Evolutionary conservation across 1,139 yeast genomes (phyloP), one percentile per base, ranked within the genome.

Genomic region (Hanseniaspora sp.): DNA sequence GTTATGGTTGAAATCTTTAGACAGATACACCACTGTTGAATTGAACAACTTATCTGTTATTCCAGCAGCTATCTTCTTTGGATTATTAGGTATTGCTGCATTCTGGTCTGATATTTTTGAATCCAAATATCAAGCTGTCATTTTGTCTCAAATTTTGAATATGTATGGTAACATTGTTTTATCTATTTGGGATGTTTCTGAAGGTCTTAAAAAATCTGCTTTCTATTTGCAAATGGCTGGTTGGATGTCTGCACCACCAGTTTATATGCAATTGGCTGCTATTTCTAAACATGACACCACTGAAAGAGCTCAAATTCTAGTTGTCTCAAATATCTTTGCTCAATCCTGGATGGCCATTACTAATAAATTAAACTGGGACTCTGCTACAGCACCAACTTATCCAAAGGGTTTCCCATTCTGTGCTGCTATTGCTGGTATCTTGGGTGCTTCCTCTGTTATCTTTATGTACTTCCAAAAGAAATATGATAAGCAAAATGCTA

Each of bases 391-490:
- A 1, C 84, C 83, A 30, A 63, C 76, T 47, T 79, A 65, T 62
- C 66, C 68, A 48, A 73, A 69, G 59, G 83, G 83, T 55, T 79
- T 68, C 64, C 64, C 75, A 1, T 79, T 73, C 62, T 76, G 83
- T 7, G 81, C 83, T 70, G 55, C 58, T n/a, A 57, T 56, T 44
- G 60, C 61, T 5, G 52, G 59, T 46, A 57, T 48, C 23, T 35
- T 56, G 56, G 64, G 72, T 33, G 53, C 73, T 5, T 77, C 80
- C 80, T 73, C 81, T 0, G 67, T 77, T 52, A 69, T 77, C 7
- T 82, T 78, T 7, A 71, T 80, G 58, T 76, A 70, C 61, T 71
- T 78, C 57, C 81, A 80, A 69, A 82, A 81, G 66, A 72, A 73
- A 49, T 77, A 79, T 54, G 86, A 82, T 62, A 72, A 74, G 56